Evolutionary conservation across 2,329 filamentous ascomycete genomes (phyloP).

Genomic region (Pleomassaria siparia): DNA sequence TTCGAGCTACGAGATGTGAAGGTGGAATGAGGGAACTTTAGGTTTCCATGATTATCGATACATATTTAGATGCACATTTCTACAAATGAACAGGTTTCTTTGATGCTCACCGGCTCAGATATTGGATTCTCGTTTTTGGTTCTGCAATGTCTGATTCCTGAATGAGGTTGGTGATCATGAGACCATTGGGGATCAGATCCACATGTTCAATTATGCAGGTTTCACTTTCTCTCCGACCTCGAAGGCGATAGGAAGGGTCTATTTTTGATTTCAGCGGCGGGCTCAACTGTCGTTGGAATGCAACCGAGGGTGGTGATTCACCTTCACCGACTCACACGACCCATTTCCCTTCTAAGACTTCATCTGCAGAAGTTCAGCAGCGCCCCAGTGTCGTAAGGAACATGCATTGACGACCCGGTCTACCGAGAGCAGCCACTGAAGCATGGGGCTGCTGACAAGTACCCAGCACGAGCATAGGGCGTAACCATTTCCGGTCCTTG

Average conservation of each 20-base stretch:
- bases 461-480: no score
- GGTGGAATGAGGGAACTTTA: not conserved
- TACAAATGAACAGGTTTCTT: slow-evolving; percentile 2
- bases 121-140: not conserved
- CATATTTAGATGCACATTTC: not conserved
- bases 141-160: not conserved
- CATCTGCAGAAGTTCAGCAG: not conserved
- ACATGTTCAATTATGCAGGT: no score
- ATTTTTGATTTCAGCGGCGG: no score
- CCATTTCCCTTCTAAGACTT: not conserved
- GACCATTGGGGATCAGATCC: no score
- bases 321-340: no score
- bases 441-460: not conserved
- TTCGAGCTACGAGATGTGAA: slow-evolving; percentile 22
- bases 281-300: no score
- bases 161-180: not conserved
- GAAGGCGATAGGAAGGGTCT: no score
- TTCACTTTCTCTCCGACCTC: no score
- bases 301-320: no score
- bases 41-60: not conserved
- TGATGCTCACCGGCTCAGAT: not conserved
- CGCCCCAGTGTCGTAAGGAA: not conserved
- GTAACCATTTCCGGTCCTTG: not conserved
- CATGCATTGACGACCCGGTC: not conserved
- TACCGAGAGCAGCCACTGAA: not conserved